Evolutionary conservation across 176 grass and related monocot species (phyloP).

Genomic region (Oryza glumipatula): DNA sequence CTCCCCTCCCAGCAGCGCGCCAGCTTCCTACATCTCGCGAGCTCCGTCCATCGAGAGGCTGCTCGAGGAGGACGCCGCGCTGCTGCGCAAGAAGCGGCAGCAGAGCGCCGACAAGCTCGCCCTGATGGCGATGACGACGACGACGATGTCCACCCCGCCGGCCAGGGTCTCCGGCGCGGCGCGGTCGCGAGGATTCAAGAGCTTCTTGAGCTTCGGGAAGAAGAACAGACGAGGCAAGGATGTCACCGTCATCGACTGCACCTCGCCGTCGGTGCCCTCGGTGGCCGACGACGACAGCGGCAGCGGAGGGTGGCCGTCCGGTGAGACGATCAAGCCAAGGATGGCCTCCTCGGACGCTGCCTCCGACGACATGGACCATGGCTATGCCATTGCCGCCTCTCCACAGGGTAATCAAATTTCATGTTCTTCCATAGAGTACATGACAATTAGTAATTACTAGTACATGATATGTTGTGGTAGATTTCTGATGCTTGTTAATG

Average conservation of each 20-base stretch:
- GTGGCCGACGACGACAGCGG: conserved; percentile 37
- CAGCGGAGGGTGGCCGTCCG: conserved; percentile 33
- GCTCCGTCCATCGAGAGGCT: conserved; percentile 49
- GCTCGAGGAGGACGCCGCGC: conserved; percentile 47
- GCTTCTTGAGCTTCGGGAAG: conserved; percentile 70
- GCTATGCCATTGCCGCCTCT: not conserved
- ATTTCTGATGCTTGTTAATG: not conserved
- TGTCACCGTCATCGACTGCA: conserved; percentile 52
- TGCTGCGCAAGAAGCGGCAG: conserved; percentile 63
- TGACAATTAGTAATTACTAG: not conserved
- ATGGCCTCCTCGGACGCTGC: conserved; percentile 33
- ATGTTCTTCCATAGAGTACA: not conserved
- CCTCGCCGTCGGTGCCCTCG: conserved; percentile 46
- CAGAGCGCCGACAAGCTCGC: conserved; percentile 28
- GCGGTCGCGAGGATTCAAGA: conserved; percentile 65
- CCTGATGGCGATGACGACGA: not conserved
- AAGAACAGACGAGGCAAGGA: conserved; percentile 53
- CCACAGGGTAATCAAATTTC: conserved; percentile 29
- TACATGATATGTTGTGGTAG: not conserved
- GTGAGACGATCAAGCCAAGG: conserved; percentile 47
- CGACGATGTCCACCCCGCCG: conserved; percentile 23
- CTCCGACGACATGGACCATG: conserved; percentile 26
- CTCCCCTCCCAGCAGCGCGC: conserved; percentile 33
- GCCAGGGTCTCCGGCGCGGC: conserved; percentile 21
- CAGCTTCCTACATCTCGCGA: conserved; percentile 52